Evolutionary conservation across 2,329 filamentous ascomycete genomes (phyloP).

Genomic region (Clonostachys byssicola): DNA sequence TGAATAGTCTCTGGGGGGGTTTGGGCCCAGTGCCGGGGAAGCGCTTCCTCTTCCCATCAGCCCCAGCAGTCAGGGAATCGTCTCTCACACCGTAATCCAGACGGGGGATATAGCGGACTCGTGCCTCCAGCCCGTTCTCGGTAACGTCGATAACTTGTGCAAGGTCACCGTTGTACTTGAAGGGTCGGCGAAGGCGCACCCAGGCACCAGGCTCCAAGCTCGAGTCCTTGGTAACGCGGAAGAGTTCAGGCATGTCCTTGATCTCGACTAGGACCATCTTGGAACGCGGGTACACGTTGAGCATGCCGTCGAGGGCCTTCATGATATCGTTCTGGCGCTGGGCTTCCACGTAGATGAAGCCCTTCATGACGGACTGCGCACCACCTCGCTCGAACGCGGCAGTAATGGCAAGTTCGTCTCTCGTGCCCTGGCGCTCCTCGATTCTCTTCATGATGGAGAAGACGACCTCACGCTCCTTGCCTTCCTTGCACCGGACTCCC

Average conservation of each 20-base stretch:
- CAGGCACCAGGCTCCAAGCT: constrained; percentile 83
- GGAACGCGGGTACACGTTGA: constrained; percentile 84
- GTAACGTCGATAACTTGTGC: constrained; percentile 91
- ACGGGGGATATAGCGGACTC: constrained; percentile 82
- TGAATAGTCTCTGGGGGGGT: constrained; percentile 88
- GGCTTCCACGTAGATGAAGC: constrained; percentile 93
- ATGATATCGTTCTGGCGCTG: constrained; percentile 82
- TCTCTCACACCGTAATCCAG: constrained; percentile 89
- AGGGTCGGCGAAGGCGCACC: constrained; percentile 78
- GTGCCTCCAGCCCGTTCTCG: constrained; percentile 84
- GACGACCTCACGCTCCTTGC: constrained; percentile 90
- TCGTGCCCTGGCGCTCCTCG: constrained; percentile 72
- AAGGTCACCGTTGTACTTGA: constrained; percentile 83
- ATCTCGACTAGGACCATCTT: constrained; percentile 89
- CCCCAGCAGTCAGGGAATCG: constrained; percentile 46
- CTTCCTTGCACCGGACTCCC: constrained; percentile 88
- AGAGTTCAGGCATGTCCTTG: constrained; percentile 96
- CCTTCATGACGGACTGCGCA: constrained; percentile 77
- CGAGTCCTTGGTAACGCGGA: constrained; percentile 83
- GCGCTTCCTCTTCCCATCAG: constrained; percentile 74
- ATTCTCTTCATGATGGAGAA: constrained; percentile 85
- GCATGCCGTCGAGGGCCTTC: constrained; percentile 75
- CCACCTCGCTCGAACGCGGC: constrained; percentile 87
- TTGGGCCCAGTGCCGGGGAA: constrained; percentile 56
- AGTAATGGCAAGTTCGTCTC: constrained; percentile 79